Percentiles rank a stretch among this genome's conserved stretches.
phyloP scores from a whole-genome alignment of 352 stramenopile species.

The Phytophthora pseudosyringae region DNA sequence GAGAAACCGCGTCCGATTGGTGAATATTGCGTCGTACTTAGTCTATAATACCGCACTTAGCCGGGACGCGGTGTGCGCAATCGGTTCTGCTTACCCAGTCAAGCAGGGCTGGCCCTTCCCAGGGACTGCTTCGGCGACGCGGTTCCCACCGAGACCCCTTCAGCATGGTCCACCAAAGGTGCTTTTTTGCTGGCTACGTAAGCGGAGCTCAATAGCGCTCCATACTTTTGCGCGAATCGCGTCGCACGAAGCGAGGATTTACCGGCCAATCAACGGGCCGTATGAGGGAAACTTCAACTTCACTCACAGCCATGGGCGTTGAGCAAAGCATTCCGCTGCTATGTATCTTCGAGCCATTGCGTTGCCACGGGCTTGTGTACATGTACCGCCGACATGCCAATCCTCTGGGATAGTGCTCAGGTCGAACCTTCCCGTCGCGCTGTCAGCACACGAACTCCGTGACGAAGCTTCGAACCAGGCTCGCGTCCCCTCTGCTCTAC shows the following conservation, averaged over 20 bases:
- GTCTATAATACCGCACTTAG: not conserved
- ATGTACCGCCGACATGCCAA: slow-evolving; percentile 13
- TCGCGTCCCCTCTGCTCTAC: not conserved
- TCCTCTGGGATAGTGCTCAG: slow-evolving; percentile 4
- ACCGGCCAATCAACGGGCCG: slow-evolving; percentile 7
- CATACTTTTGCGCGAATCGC: not conserved
- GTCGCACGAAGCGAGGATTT: not conserved
- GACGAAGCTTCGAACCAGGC: too few species aligned
- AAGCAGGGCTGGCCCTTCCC: not conserved
- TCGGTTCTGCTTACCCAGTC: slow-evolving; percentile 8
- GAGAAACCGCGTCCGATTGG: slow-evolving; percentile 13
- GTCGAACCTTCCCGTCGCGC: slow-evolving; percentile 3
- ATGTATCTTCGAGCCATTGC: too few species aligned
- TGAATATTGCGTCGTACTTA: slow-evolving; percentile 11
- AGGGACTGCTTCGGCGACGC: slow-evolving; percentile 3
- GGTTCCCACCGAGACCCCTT: slow-evolving; percentile 11
- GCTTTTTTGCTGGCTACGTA: too few species aligned
- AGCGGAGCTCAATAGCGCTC: too few species aligned
- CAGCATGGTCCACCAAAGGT: not conserved
- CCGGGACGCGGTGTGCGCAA: slow-evolving; percentile 1
- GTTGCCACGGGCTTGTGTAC: not conserved
- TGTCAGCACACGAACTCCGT: too few species aligned
- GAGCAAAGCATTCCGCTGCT: too few species aligned
- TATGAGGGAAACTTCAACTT: slow-evolving; percentile 23
- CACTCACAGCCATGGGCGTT: not conserved